These are phyloP conservation scores for Thymus quinquecostatus DNA, from an alignment of 257 asterid genomes.

Conservation along the genomic window DNA sequence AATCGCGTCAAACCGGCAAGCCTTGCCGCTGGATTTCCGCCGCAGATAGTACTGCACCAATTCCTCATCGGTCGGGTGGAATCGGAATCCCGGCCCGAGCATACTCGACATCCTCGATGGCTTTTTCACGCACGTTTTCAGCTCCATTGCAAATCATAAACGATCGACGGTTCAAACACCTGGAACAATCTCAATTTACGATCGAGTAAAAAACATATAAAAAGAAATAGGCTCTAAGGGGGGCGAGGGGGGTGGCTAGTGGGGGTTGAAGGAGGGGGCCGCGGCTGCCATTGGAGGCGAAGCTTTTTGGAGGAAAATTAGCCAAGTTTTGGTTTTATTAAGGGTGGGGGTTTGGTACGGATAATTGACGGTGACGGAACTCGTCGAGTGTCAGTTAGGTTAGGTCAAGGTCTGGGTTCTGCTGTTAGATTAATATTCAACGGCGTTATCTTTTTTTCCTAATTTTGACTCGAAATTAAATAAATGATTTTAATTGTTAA, in stretches of 20 bases:
- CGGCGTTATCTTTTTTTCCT: background rate
- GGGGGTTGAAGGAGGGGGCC: background rate
- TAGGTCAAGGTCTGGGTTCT: background rate
- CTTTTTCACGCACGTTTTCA: conserved; percentile 21
- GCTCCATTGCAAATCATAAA: conserved; percentile 38
- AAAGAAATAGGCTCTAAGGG: background rate
- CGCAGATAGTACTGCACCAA: conserved; percentile 76
- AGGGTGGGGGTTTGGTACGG: background rate
- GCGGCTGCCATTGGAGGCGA: conserved; percentile 15
- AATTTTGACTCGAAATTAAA: background rate
- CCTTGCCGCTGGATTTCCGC: conserved; percentile 62
- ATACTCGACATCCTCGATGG: conserved; percentile 40
- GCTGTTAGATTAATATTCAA: background rate
- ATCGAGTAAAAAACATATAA: background rate
- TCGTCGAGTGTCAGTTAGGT: background rate
- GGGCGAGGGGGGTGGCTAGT: background rate
- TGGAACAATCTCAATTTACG: background rate
- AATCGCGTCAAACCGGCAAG: conserved; percentile 69
- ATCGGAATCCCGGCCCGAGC: conserved; percentile 90
- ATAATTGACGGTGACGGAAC: conserved; percentile 9
- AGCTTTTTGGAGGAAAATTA: background rate
- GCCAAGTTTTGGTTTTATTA: background rate
- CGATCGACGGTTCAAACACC: background rate
- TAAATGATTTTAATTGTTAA: background rate
- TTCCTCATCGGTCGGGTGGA: conserved; percentile 96